Percentiles rank a stretch among this genome's conserved stretches.
These are phyloP conservation scores for Boletus tylopilopsis DNA, from an alignment of 768 basidiomycete species.

Conservation along the genomic window DNA sequence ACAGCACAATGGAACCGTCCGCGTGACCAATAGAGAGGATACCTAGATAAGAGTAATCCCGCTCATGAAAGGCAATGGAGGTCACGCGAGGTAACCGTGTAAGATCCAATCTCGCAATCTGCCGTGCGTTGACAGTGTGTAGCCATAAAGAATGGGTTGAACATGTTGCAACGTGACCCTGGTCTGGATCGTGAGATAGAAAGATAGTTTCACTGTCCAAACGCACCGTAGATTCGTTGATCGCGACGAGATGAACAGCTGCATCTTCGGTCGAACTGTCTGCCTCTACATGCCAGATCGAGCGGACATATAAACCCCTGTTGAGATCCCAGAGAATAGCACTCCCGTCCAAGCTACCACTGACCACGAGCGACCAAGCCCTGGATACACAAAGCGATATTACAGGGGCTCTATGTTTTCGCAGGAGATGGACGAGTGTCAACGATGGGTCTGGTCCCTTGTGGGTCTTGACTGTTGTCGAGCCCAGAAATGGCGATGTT, in stretches of 20 bases:
- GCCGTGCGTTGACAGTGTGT: slow-evolving; percentile 84
- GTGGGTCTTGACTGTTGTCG: slow-evolving; percentile 12
- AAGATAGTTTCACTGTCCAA: too few relatives aligned
- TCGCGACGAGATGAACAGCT: slow-evolving; percentile 63
- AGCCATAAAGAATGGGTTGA: slow-evolving; percentile 67
- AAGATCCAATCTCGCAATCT: slow-evolving; percentile 68
- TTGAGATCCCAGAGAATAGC: slow-evolving; percentile 92
- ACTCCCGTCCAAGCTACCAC: slow-evolving; percentile 82
- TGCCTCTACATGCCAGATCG: slow-evolving; percentile 62
- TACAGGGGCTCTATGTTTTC: slow-evolving; percentile 71
- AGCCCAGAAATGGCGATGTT: slow-evolving; percentile 19
- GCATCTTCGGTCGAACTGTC: slow-evolving; percentile 24
- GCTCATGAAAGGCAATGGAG: slow-evolving; percentile 81
- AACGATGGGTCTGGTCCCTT: slow-evolving; percentile 28
- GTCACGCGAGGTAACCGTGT: slow-evolving; percentile 53
- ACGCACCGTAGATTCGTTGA: slow-evolving; percentile 86
- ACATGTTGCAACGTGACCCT: slow-evolving; percentile 90
- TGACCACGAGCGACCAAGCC: slow-evolving; percentile 79
- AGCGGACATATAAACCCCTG: slow-evolving; percentile 71
- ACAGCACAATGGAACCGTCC: slow-evolving; percentile 73
- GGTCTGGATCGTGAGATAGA: slow-evolving; percentile 5
- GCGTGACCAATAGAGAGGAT: slow-evolving; percentile 77
- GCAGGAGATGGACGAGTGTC: slow-evolving; percentile 68
- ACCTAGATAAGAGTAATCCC: slow-evolving; percentile 77
- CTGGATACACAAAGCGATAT: slow-evolving; percentile 68